A percentile compares a stretch with the other conserved stretches of the same genome.
These are phyloP conservation scores for Fusarium succisae DNA, from an alignment of 2,329 filamentous ascomycete species.

Conservation along the genomic window DNA sequence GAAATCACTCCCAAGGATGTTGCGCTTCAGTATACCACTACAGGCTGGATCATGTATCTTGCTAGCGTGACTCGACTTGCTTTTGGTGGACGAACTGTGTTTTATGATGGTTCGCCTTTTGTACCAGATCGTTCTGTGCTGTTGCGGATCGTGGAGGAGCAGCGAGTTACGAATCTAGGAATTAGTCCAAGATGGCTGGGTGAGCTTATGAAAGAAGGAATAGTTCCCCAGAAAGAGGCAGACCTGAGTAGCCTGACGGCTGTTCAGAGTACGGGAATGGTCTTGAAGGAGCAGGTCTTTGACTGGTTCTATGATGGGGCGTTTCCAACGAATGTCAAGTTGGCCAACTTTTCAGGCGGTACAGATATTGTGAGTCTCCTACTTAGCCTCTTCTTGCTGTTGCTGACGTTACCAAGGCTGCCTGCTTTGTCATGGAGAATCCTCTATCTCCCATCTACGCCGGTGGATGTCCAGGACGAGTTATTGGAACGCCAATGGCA, in stretches of 20 bases:
- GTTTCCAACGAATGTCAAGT: constrained; percentile 73
- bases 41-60: constrained; percentile 92
- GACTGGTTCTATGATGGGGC: constrained; percentile 80
- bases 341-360: constrained; percentile 79
- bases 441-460: constrained; percentile 73
- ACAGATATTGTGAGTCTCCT: constrained; percentile 73
- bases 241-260: constrained; percentile 69
- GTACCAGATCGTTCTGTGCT: constrained; percentile 72
- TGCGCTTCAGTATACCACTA: constrained; percentile 68
- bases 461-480: constrained; percentile 61
- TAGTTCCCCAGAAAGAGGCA: constrained; percentile 69
- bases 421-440: constrained; percentile 72
- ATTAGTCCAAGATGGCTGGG: constrained; percentile 81
- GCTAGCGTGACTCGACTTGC: constrained; percentile 66
- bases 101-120: constrained; percentile 90
- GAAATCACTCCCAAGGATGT: constrained; percentile 52
- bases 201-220: constrained; percentile 72
- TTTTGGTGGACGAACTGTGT: constrained; percentile 67
- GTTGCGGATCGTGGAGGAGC: constrained; percentile 68
- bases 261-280: constrained; percentile 83
- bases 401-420: constrained; percentile 50
- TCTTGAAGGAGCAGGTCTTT: constrained; percentile 78
- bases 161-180: constrained; percentile 76
- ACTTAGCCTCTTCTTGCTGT: not conserved
- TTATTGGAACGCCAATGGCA: constrained; percentile 60